Evolutionary conservation across 2,329 filamentous ascomycete species (phyloP).

Genomic region (Monosporascus sp.): DNA sequence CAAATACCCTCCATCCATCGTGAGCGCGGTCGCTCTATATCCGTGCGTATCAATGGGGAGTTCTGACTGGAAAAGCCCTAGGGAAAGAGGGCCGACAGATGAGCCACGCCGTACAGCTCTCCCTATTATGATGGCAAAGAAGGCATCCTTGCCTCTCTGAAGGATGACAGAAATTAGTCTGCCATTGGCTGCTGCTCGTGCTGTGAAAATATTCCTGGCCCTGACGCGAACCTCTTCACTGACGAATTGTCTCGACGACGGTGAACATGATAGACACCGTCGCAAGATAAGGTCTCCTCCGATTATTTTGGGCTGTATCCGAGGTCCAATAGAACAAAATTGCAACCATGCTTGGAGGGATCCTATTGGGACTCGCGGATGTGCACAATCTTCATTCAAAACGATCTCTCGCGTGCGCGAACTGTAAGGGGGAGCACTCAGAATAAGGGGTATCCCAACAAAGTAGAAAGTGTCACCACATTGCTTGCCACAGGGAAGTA

Average conservation of each 20-base stretch:
- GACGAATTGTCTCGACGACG: neutral
- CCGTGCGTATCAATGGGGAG: too few species aligned
- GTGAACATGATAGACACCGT: rapidly evolving
- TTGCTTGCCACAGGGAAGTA: too few species aligned
- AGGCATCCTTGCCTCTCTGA: too few species aligned
- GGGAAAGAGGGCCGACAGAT: too few species aligned
- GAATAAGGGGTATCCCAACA: neutral
- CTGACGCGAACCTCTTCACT: rapidly evolving
- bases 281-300: neutral
- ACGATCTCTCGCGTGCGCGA: neutral
- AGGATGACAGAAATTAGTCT: too few species aligned
- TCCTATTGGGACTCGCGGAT: neutral
- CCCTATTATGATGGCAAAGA: too few species aligned
- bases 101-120: too few species aligned
- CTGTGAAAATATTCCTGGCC: neutral
- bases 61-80: too few species aligned
- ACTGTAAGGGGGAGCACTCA: rapidly evolving
- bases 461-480: neutral
- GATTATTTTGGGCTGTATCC: neutral
- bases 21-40: too few species aligned
- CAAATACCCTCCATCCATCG: neutral
- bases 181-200: neutral
- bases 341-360: neutral
- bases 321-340: neutral
- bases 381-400: neutral